These are phyloP conservation scores for Nakazawaea holstii DNA, from an alignment of 805 yeast species.

Conservation along the genomic window DNA sequence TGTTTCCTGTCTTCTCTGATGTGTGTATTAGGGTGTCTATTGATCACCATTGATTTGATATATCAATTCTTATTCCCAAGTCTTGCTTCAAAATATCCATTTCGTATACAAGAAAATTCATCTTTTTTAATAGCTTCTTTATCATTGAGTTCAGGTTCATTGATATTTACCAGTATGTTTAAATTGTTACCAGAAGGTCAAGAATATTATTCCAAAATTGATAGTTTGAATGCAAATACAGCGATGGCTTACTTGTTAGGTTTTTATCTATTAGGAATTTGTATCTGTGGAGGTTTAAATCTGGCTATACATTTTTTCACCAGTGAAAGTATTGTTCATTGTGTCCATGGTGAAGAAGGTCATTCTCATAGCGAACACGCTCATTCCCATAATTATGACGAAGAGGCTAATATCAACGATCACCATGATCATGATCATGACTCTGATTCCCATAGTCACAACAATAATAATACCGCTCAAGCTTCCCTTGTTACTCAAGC, in stretches of 20 bases:
- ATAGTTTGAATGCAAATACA: conserved; percentile 16
- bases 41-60: conserved; percentile 57
- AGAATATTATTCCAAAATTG: conserved; percentile 33
- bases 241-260: conserved; percentile 40
- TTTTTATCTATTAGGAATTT: conserved; percentile 45
- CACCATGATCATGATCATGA: not conserved
- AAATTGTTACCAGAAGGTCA: conserved; percentile 68
- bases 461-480: too few species aligned
- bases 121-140: conserved; percentile 68
- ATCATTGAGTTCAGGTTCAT: conserved; percentile 76
- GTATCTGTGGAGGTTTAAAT: conserved; percentile 56
- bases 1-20: conserved; percentile 62
- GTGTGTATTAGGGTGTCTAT: conserved; percentile 65
- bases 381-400: not conserved
- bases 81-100: conserved; percentile 34
- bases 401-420: not conserved
- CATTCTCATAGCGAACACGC: conserved; percentile 7
- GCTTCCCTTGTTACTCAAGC: too few species aligned
- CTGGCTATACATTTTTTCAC: conserved; percentile 65
- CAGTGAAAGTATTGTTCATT: conserved; percentile 79
- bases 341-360: conserved; percentile 52
- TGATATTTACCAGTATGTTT: conserved; percentile 72
- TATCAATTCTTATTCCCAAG: conserved; percentile 40
- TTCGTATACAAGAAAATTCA: conserved; percentile 54
- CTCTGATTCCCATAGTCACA: not conserved